phyloP scores from a whole-genome alignment of 176 grass and related monocot genomes.

The Aegilops sharonensis region DNA sequence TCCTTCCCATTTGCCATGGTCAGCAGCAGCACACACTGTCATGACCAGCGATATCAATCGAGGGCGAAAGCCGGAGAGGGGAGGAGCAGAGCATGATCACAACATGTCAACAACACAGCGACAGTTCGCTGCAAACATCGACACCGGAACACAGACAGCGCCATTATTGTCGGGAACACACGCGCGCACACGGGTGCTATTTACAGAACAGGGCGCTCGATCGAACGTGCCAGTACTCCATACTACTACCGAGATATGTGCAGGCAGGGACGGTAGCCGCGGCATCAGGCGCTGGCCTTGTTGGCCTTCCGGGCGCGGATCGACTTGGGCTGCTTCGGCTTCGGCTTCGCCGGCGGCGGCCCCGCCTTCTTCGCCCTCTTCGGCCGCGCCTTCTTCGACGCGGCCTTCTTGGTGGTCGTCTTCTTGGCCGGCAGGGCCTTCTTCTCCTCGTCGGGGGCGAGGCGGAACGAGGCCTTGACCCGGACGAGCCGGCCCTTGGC shows the following conservation, averaged over 20 bases:
- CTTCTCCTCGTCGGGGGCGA: conserved; percentile 44
- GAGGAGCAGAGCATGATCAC: too few relatives aligned
- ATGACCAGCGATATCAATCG: too few relatives aligned
- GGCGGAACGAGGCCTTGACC: conserved; percentile 82
- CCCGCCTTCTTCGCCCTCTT: conserved; percentile 66
- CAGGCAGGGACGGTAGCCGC: too few relatives aligned
- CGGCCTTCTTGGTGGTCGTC: conserved; percentile 16
- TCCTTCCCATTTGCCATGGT: too few relatives aligned
- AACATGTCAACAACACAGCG: too few relatives aligned
- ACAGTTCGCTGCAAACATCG: too few relatives aligned
- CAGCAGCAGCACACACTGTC: too few relatives aligned
- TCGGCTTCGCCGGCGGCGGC: conserved; percentile 1
- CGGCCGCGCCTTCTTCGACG: conserved; percentile 43
- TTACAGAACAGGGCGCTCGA: conserved; percentile 21
- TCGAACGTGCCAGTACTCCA: background rate
- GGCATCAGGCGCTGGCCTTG: conserved; percentile 56
- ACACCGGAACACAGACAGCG: background rate
- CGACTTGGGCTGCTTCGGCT: conserved; percentile 56
- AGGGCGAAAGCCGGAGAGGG: too few relatives aligned
- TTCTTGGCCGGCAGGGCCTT: conserved; percentile 26
- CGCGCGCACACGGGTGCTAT: background rate
- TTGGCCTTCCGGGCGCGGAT: conserved; percentile 52
- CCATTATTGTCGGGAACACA: conserved; percentile 27
- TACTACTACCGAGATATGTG: background rate
- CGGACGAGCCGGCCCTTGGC: conserved; percentile 74